These are phyloP conservation scores for Ganoderma meredithae DNA, from an alignment of 1,284 basidiomycete species.

Conservation along the genomic window DNA sequence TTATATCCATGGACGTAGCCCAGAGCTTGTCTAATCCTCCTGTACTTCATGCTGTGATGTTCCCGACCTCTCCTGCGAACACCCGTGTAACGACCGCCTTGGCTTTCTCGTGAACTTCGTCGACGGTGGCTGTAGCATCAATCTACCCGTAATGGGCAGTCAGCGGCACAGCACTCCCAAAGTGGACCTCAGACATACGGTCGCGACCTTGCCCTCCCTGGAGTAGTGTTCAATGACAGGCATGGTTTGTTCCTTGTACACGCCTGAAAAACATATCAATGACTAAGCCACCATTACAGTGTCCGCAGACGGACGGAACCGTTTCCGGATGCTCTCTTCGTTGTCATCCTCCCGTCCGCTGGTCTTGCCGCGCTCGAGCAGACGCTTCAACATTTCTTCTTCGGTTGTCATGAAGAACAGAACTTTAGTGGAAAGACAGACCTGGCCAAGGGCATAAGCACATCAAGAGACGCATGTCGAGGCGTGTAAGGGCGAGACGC, in stretches of 20 bases:
- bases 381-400: conserved; percentile 85
- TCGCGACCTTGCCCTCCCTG: conserved; percentile 75
- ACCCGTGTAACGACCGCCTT: conserved; percentile 59
- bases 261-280: conserved; percentile 56
- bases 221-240: conserved; percentile 94
- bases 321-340: conserved; percentile 93
- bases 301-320: conserved; percentile 76
- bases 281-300: background rate
- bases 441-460: conserved; percentile 49
- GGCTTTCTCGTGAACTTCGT: conserved; percentile 75
- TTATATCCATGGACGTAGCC: conserved; percentile 10
- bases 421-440: conserved; percentile 83
- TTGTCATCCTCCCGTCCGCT: conserved; percentile 98
- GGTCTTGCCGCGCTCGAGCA: conserved; percentile 92
- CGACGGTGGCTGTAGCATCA: conserved; percentile 77
- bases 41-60: conserved; percentile 36
- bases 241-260: conserved; percentile 94
- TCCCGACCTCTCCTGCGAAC: conserved; percentile 40
- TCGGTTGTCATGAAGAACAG: conserved; percentile 93
- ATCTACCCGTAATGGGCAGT: conserved; percentile 56
- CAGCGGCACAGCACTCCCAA: conserved; percentile 14
- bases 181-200: conserved; percentile 57
- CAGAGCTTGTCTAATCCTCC: conserved; percentile 22
- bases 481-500: conserved; percentile 35
- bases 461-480: conserved; percentile 7